Evolutionary conservation across 345 rosid species (phyloP).

Genomic region (Acer yangbiense): DNA sequence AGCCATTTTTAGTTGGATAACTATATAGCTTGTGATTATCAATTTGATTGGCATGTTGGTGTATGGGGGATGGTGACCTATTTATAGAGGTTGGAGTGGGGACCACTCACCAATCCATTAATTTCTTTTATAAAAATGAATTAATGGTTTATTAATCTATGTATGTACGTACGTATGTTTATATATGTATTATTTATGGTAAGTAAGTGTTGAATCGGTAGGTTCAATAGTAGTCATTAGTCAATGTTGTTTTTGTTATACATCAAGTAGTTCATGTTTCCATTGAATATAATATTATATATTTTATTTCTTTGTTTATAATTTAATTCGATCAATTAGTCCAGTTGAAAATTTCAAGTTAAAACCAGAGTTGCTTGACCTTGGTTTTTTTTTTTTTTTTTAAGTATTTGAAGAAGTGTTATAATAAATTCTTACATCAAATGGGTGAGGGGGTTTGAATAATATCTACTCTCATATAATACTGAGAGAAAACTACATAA

Average conservation of each 20-base stretch:
- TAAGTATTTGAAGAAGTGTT: too few relatives aligned
- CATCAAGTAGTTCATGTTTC: background rate
- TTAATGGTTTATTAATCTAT: too few relatives aligned
- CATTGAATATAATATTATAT: background rate
- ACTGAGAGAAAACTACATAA: too few relatives aligned
- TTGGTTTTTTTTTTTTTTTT: too few relatives aligned
- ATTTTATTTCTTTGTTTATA: too few relatives aligned
- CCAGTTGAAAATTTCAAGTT: background rate
- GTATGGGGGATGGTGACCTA: background rate
- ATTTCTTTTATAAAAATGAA: background rate
- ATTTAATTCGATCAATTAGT: too few relatives aligned
- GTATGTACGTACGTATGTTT: too few relatives aligned
- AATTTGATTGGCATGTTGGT: background rate
- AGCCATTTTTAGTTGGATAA: conserved; percentile 2
- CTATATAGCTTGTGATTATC: background rate
- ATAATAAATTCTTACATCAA: too few relatives aligned
- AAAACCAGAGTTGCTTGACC: too few relatives aligned
- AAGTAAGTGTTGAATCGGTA: conserved; percentile 7
- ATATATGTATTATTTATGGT: background rate
- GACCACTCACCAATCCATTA: background rate
- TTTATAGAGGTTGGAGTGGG: conserved; percentile 15
- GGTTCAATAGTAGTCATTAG: conserved; percentile 21
- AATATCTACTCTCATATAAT: too few relatives aligned
- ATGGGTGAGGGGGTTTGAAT: too few relatives aligned
- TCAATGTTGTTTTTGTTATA: background rate